phyloP scores from a whole-genome alignment of 176 grass and related monocot genomes.

The Rhynchospora tenuis region DNA sequence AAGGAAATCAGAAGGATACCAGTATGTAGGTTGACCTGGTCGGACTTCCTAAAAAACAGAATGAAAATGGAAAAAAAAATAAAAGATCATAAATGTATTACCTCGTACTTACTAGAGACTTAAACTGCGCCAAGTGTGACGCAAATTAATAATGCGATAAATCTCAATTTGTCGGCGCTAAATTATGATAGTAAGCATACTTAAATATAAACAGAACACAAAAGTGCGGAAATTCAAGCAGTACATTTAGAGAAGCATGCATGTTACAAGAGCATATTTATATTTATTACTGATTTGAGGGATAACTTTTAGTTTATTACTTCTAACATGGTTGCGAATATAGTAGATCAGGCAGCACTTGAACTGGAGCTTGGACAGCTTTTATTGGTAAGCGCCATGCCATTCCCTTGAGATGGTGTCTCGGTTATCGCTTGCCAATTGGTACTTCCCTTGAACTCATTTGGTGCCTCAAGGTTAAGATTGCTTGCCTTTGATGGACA shows the following conservation, averaged over 20 bases:
- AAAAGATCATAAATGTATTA: neutral
- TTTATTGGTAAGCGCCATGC: neutral
- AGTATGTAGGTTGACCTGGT: no score
- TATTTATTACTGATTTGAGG: neutral
- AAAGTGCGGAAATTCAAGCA: neutral
- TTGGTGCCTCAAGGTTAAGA: slow-evolving; percentile 15
- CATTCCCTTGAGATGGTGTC: neutral
- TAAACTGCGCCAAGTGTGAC: neutral
- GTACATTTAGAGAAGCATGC: neutral
- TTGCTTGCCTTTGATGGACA: slow-evolving; percentile 19
- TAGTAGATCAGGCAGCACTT: neutral
- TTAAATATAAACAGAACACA: no score
- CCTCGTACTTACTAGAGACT: neutral
- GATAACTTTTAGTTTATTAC: neutral
- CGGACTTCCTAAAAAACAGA: no score
- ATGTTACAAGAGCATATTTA: neutral
- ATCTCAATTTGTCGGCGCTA: neutral
- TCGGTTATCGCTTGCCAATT: slow-evolving; percentile 10
- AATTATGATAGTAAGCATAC: neutral
- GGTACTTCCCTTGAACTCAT: slow-evolving; percentile 2
- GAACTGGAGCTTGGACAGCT: neutral
- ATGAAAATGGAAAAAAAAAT: neutral
- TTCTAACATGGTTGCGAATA: slow-evolving; percentile 2
- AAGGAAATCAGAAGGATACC: no score
- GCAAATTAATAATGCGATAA: neutral